Base-by-base conservation (phyloP, 1,284 basidiomycete genomes). In the Apiotrichum sp. region DNA sequence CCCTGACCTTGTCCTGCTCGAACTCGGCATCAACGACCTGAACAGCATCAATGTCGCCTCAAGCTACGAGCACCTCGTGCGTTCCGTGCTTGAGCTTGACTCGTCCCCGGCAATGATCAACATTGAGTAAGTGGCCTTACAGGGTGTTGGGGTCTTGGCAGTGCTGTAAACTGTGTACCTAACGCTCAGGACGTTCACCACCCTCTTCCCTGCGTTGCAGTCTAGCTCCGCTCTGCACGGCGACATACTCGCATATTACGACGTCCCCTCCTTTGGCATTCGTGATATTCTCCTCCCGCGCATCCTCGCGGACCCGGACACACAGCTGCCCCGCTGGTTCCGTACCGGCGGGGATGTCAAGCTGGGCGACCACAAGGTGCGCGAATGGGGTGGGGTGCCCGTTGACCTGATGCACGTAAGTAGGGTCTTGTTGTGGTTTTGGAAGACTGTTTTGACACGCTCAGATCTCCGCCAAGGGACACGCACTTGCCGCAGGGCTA, bases 381-480 rank as follows among this genome's bases (percentile, higher is more conserved):
- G 65, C 46, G 60, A 66, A 48, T 69, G 66, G 66, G 69, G 71
- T 2, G 70, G 70, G 2, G 54, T 65, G 6, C 54, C 67, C 11
- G 73, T 75, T 8, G 73, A 75, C 50, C 57, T 75, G 36, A 71
- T 75, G 69, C 72, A 74, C 52, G 71, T 73, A 53, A 68, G 73
- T 70, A 10, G 33, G 36, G 5, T 44, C 16, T 41, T 31, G 41
- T 32, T 52, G 11, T 22, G 22, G 22, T 22, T 22, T 22, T 22
- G 22, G 22, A 22, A 22, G 22, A 22, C 22, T 22, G n/a, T 16
- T 40, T 29, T 11, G 6, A 32, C 2, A 1, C 13, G 8, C 7
- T 38, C 56, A 73, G 71, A 73, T 75, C 46, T 72, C 69, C 1
- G 65, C 66, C 34, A 51, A 69, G 33, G 73, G 71, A 10, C 73